Evolutionary conservation across 306 rosid species (phyloP).

Genomic region (Ormosia emarginata): DNA sequence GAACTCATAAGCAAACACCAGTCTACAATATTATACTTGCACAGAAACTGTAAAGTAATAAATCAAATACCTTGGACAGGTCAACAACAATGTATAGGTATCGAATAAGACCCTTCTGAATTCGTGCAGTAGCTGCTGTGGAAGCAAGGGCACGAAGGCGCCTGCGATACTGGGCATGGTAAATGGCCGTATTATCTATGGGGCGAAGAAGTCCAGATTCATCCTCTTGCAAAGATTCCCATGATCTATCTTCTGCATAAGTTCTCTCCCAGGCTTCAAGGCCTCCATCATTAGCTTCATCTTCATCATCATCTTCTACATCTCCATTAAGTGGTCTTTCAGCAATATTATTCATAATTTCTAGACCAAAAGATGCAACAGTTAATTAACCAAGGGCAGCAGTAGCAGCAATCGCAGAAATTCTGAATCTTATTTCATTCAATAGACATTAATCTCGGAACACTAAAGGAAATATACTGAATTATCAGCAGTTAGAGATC

Average conservation of each 20-base stretch:
- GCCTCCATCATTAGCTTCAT: conserved; percentile 57
- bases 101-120: conserved; percentile 95
- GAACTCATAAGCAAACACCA: neutral
- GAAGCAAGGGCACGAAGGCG: conserved; percentile 75
- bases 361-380: conserved; percentile 16
- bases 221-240: conserved; percentile 93
- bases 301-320: conserved; percentile 76
- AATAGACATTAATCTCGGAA: neutral
- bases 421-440: conserved; percentile 4
- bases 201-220: conserved; percentile 98
- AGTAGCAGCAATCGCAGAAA: neutral
- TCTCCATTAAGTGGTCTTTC: conserved; percentile 53
- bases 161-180: conserved; percentile 87
- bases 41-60: neutral
- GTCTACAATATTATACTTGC: neutral
- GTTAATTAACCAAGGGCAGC: conserved; percentile 6
- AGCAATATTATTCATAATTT: conserved; percentile 62
- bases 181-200: conserved; percentile 62
- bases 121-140: conserved; percentile 60
- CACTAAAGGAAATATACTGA: neutral
- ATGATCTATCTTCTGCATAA: conserved; percentile 92
- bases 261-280: conserved; percentile 90
- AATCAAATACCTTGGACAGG: conserved; percentile 66
- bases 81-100: conserved; percentile 72
- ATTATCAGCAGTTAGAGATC: neutral